These are phyloP conservation scores for Scedosporium minutisporum DNA, from an alignment of 2,329 filamentous ascomycete genomes.

Conservation along the genomic window DNA sequence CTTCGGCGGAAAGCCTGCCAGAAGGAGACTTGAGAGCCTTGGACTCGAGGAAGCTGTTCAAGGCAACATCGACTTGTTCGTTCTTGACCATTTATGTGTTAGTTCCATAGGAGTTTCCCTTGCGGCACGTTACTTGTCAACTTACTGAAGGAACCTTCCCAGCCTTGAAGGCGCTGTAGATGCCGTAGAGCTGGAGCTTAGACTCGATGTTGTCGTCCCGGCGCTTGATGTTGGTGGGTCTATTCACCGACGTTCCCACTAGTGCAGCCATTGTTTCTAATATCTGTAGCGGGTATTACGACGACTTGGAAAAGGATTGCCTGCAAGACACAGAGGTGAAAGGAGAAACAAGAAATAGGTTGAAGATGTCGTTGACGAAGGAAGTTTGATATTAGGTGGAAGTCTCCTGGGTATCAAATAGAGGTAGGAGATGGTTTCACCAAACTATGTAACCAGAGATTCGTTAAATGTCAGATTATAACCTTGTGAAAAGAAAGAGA, in stretches of 20 bases:
- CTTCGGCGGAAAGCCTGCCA: constrained; percentile 70
- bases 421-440: not conserved
- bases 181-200: constrained; percentile 93
- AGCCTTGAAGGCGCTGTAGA: constrained; percentile 71
- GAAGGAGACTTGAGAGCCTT: constrained; percentile 61
- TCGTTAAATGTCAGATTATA: constrained; percentile 1
- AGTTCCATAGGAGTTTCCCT: constrained; percentile 4
- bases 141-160: constrained; percentile 86
- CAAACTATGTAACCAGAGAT: not conserved
- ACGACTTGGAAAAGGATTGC: not conserved
- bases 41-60: constrained; percentile 78
- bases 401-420: constrained; percentile 4
- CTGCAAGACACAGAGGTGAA: not conserved
- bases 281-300: not conserved
- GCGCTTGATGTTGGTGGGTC: constrained; percentile 59
- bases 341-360: not conserved
- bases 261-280: constrained; percentile 1
- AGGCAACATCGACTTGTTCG: constrained; percentile 86
- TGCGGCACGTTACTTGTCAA: constrained; percentile 10
- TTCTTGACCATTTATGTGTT: constrained; percentile 44
- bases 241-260: constrained; percentile 46
- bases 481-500: not conserved
- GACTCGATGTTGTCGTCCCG: constrained; percentile 84
- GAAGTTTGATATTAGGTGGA: not conserved
- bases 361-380: not conserved